Conservation (phyloP, 176 grass and related monocot genomes). For the Oryza coarctata region DNA sequence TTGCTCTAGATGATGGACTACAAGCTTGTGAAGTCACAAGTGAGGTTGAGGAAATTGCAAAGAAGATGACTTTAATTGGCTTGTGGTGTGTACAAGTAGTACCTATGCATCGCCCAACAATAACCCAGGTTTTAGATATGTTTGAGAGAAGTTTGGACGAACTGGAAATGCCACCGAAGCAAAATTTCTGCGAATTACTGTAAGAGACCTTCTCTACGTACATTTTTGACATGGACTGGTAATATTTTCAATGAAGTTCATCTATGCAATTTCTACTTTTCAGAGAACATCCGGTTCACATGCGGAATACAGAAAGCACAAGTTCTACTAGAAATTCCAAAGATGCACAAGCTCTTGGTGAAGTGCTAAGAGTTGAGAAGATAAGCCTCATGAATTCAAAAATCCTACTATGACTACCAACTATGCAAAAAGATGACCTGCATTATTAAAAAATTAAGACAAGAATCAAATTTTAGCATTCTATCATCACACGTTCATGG, state of each 20-base stretch:
- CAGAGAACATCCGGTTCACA: not conserved
- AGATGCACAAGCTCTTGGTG: not conserved
- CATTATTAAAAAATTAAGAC: not conserved
- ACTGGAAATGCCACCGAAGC: slow-evolving; percentile 42
- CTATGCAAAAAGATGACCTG: not conserved
- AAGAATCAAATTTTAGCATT: not conserved
- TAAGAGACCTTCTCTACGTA: not conserved
- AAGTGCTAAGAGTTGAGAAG: slow-evolving; percentile 16
- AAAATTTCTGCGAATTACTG: slow-evolving; percentile 15
- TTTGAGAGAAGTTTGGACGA: slow-evolving; percentile 42
- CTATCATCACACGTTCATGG: not conserved
- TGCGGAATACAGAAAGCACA: not conserved
- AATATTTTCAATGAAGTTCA: not conserved
- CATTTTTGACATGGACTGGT: not conserved
- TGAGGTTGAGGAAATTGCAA: slow-evolving; percentile 41
- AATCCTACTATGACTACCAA: not conserved
- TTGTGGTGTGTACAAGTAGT: slow-evolving; percentile 57
- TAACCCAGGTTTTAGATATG: slow-evolving; percentile 66
- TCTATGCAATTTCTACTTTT: not conserved
- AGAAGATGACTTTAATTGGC: slow-evolving; percentile 62
- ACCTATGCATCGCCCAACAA: slow-evolving; percentile 53
- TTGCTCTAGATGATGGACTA: slow-evolving; percentile 35
- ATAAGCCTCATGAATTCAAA: not conserved
- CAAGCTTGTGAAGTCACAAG: slow-evolving; percentile 26
- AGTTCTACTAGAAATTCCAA: not conserved